Evolutionary conservation across 192 early-diverging fungal species (phyloP).

Genomic region (Chytriomyces confervae): DNA sequence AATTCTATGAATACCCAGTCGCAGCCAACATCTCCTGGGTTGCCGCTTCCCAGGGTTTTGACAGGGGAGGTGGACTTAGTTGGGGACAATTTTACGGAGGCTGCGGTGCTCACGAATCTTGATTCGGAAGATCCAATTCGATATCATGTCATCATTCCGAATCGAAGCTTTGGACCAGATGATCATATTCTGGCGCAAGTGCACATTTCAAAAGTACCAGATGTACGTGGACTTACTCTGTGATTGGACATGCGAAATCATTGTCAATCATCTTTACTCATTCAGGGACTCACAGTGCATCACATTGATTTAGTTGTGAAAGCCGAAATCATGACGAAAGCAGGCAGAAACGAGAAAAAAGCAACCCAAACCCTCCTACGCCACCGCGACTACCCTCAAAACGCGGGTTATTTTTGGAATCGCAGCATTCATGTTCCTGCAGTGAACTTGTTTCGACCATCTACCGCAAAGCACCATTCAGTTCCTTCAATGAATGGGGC

Average conservation of each 20-base stretch:
- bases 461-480: too few relatives aligned
- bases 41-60: neutral
- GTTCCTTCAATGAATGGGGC: too few relatives aligned
- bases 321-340: neutral
- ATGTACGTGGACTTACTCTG: constrained; percentile 5
- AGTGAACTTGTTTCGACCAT: too few relatives aligned
- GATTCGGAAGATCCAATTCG: constrained; percentile 17
- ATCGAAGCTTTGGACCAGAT: constrained; percentile 30
- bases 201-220: constrained; percentile 33
- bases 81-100: constrained; percentile 16
- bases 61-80: constrained; percentile 5
- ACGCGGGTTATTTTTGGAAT: neutral
- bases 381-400: neutral
- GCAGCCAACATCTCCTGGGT: neutral
- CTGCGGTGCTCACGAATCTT: constrained; percentile 18
- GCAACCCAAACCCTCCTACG: neutral
- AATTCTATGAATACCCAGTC: neutral
- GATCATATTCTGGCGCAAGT: constrained; percentile 22
- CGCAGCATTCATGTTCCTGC: neutral
- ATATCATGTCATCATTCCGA: constrained; percentile 25
- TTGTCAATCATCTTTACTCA: too few relatives aligned
- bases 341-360: neutral
- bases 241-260: too few relatives aligned
- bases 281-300: neutral
- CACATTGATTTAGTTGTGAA: neutral